These are phyloP conservation scores for Suhomyces kunorum DNA, from an alignment of 1,139 yeast genomes.

Conservation along the genomic window DNA sequence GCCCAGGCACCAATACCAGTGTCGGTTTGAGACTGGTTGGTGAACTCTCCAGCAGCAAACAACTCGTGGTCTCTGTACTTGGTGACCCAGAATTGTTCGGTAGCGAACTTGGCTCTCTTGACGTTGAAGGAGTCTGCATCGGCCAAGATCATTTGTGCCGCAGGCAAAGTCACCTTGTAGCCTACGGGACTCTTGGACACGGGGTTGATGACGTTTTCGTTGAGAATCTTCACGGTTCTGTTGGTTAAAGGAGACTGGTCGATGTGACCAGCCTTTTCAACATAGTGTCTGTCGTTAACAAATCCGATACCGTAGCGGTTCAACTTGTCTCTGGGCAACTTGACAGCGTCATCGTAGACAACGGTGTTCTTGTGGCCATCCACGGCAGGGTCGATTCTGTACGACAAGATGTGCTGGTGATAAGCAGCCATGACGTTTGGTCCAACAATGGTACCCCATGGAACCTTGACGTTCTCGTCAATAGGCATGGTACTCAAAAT, in stretches of 20 bases:
- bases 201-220: slow-evolving; percentile 77
- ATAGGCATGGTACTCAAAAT: slow-evolving; percentile 82
- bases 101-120: slow-evolving; percentile 70
- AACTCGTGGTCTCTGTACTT: slow-evolving; percentile 68
- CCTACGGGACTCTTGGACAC: slow-evolving; percentile 78
- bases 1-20: slow-evolving; percentile 69
- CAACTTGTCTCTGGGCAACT: slow-evolving; percentile 54
- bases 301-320: slow-evolving; percentile 81
- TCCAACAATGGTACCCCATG: slow-evolving; percentile 84
- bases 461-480: slow-evolving; percentile 70
- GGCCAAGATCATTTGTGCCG: slow-evolving; percentile 75
- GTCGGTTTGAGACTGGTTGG: slow-evolving; percentile 69
- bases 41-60: slow-evolving; percentile 78
- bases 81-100: slow-evolving; percentile 77
- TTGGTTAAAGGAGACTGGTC: slow-evolving; percentile 78
- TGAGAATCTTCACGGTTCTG: slow-evolving; percentile 77
- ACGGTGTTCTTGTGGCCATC: slow-evolving; percentile 85
- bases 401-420: slow-evolving; percentile 83
- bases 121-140: slow-evolving; percentile 60
- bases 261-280: slow-evolving; percentile 72
- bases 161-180: slow-evolving; percentile 77
- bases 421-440: slow-evolving; percentile 87
- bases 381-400: slow-evolving; percentile 84
- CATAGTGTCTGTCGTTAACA: slow-evolving; percentile 59
- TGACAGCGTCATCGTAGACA: slow-evolving; percentile 70